Percentiles rank a stretch among this genome's conserved stretches.
Conservation (phyloP, 208 protist species). For the Leishmania arabica region DNA sequence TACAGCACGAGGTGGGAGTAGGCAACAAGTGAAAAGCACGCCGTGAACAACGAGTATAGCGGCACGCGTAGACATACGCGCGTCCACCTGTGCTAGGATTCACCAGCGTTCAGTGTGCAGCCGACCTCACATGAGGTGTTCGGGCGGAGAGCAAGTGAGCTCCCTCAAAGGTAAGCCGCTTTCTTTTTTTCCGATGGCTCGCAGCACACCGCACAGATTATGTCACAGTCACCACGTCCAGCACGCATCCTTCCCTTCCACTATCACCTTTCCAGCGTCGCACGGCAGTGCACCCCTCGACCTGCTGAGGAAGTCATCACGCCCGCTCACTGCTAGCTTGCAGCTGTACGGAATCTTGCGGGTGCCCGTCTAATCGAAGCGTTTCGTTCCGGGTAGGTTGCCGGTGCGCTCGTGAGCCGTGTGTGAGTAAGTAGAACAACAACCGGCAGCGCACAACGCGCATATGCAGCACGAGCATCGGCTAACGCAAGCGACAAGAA, state of each 20-base stretch:
- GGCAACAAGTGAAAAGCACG: not conserved
- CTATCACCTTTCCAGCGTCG: not conserved
- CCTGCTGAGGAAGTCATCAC: not conserved
- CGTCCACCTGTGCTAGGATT: too few relatives aligned
- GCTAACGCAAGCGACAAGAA: not conserved
- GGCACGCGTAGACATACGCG: not conserved
- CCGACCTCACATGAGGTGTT: not conserved
- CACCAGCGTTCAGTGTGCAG: not conserved
- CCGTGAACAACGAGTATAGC: not conserved
- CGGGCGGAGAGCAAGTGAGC: not conserved
- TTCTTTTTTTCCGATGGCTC: not conserved
- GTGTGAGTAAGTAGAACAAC: not conserved
- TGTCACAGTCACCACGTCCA: not conserved
- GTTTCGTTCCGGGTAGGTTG: not conserved
- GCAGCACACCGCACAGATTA: not conserved
- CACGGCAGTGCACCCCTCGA: not conserved
- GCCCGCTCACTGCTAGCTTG: not conserved
- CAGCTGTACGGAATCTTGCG: not conserved
- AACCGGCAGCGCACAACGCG: not conserved
- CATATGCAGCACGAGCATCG: not conserved
- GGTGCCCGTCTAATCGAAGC: not conserved
- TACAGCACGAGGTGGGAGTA: not conserved
- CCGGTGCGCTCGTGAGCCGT: not conserved
- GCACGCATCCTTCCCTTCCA: not conserved
- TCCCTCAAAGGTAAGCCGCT: not conserved